Conservation (phyloP, 768 basidiomycete genomes). For the Mycena floridula region DNA sequence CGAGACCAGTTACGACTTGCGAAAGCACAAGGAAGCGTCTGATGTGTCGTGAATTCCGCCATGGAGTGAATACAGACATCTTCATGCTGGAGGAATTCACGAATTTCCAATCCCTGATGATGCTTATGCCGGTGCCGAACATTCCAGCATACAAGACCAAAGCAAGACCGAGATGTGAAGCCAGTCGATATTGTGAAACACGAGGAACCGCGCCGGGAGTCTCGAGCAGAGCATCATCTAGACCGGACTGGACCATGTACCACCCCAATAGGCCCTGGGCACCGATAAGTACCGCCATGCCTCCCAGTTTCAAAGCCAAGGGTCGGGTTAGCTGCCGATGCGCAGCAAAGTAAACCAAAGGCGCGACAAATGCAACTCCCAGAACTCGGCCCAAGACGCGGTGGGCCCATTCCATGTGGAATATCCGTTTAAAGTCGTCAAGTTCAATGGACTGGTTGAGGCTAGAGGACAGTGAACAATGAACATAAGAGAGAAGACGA, state of each 20-base stretch:
- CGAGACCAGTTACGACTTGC: conserved; percentile 64
- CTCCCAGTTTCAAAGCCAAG: conserved; percentile 59
- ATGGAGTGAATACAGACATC: conserved; percentile 33
- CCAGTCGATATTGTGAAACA: conserved; percentile 94
- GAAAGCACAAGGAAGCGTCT: no score
- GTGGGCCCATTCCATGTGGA: conserved; percentile 98
- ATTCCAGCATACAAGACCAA: conserved; percentile 92
- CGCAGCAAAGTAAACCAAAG: conserved; percentile 73
- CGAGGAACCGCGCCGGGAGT: conserved; percentile 84
- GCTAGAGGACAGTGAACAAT: conserved; percentile 32
- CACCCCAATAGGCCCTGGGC: conserved; percentile 91
- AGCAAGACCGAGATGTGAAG: conserved; percentile 90
- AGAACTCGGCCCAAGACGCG: conserved; percentile 87
- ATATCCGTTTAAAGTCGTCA: conserved; percentile 92
- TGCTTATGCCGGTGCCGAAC: conserved; percentile 72
- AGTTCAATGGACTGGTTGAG: conserved; percentile 85
- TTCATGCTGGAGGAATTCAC: conserved; percentile 34
- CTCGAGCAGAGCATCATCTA: conserved; percentile 76
- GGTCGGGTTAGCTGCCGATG: conserved; percentile 62
- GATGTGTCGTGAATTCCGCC: no score
- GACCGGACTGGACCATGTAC: conserved; percentile 99
- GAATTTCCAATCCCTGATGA: conserved; percentile 76
- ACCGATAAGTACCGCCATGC: conserved; percentile 78
- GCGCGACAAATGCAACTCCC: conserved; percentile 77
- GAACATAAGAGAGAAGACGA: neutral